Percentiles rank a stretch among this genome's conserved stretches.
Conservation (phyloP, 768 basidiomycete genomes). For the Hysterangium stoloniferum region DNA sequence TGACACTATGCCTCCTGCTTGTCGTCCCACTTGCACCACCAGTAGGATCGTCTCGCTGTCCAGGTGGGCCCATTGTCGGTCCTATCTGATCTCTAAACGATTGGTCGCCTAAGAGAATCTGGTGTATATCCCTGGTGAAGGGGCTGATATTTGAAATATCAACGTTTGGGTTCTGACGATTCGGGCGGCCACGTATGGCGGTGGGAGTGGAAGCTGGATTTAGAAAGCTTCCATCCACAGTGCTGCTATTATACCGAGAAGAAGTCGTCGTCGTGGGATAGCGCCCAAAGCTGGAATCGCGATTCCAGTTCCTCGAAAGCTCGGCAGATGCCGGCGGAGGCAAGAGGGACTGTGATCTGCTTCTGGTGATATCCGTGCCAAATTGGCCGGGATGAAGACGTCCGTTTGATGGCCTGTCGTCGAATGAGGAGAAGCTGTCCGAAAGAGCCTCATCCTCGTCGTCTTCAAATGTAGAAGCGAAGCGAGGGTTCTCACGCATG, state of each 20-base stretch:
- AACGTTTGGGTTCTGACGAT: slow-evolving; percentile 28
- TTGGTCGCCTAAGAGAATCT: slow-evolving; percentile 68
- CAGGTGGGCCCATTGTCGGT: slow-evolving; percentile 38
- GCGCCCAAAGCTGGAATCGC: slow-evolving; percentile 31
- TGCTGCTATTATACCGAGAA: slow-evolving; percentile 2
- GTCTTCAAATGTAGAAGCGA: slow-evolving; percentile 75
- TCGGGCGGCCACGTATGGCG: slow-evolving; percentile 25
- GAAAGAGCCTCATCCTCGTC: slow-evolving; percentile 63
- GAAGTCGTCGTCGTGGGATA: slow-evolving; percentile 24
- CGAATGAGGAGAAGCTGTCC: slow-evolving; percentile 29
- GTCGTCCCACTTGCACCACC: slow-evolving; percentile 71
- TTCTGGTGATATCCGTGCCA: slow-evolving; percentile 56
- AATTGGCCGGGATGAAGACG: slow-evolving; percentile 24
- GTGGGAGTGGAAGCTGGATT: slow-evolving; percentile 16
- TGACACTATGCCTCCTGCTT: slow-evolving; percentile 76
- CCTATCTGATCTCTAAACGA: slow-evolving; percentile 52
- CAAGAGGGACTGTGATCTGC: slow-evolving; percentile 67
- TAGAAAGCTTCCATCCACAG: slow-evolving; percentile 7
- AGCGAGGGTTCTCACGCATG: slow-evolving; percentile 51
- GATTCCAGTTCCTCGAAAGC: slow-evolving; percentile 33
- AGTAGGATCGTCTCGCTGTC: slow-evolving; percentile 19
- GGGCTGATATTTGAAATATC: slow-evolving; percentile 78
- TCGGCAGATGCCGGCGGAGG: slow-evolving; percentile 38
- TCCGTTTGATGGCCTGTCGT: slow-evolving; percentile 9
- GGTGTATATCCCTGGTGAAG: slow-evolving; percentile 76